Conservation (phyloP, 805 yeast species). For the Wickerhamomyces sydowiorum region DNA sequence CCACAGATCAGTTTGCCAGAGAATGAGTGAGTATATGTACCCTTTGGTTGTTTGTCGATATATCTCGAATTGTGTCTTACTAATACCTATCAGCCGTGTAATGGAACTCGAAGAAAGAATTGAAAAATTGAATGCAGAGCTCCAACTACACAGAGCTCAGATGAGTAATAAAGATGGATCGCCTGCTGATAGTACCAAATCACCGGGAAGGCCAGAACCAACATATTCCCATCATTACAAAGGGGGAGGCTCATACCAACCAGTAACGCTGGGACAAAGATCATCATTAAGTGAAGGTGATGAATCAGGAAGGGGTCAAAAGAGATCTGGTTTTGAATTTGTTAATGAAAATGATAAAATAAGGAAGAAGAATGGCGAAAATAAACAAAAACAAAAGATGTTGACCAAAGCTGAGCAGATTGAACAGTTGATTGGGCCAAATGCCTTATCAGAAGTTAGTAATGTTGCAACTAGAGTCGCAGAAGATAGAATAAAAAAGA, state of each 20-base stretch:
- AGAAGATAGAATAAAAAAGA: slow-evolving; percentile 23
- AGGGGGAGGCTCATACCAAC: not conserved
- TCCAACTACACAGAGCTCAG: not conserved
- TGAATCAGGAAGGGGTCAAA: not conserved
- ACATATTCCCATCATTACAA: not conserved
- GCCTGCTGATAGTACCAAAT: not conserved
- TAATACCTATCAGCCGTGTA: not conserved
- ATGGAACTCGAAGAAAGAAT: not conserved
- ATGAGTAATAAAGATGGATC: not conserved
- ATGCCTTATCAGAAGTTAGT: slow-evolving; percentile 39
- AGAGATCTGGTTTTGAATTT: slow-evolving; percentile 2
- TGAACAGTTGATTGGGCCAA: slow-evolving; percentile 35
- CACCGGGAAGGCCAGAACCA: too few species aligned
- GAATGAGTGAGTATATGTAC: slow-evolving; percentile 21
- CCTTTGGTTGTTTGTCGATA: slow-evolving; percentile 7
- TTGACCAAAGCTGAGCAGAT: slow-evolving; percentile 27
- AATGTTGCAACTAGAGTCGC: slow-evolving; percentile 40
- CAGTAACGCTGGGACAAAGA: not conserved
- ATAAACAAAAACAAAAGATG: slow-evolving; percentile 21
- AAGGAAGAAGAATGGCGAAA: slow-evolving; percentile 2
- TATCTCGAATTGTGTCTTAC: not conserved
- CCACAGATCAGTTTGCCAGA: slow-evolving; percentile 26
- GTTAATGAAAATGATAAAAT: slow-evolving; percentile 5
- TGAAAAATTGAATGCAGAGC: not conserved
- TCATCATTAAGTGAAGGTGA: not conserved